Percentiles rank a stretch among this genome's conserved stretches.
Conservation (phyloP, 768 basidiomycete species). For the Tylopilus sp. region DNA sequence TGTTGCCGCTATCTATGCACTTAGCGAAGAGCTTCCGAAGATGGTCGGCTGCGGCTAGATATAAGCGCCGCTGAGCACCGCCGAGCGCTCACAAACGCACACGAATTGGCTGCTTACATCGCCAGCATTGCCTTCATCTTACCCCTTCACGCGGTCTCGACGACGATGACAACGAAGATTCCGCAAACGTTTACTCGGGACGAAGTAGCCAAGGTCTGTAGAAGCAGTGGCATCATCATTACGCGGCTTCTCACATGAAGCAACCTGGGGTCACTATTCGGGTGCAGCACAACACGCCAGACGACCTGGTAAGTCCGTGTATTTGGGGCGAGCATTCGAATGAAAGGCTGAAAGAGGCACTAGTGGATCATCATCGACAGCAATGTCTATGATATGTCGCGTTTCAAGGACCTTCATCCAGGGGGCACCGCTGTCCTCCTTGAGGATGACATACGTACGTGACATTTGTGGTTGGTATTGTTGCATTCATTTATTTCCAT, state of each 20-base stretch:
- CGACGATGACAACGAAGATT: not conserved
- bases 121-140: not conserved
- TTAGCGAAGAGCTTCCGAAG: too few relatives aligned
- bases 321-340: not conserved
- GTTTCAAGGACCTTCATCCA: constrained; percentile 50
- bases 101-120: too few relatives aligned
- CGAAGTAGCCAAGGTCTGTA: constrained; percentile 64
- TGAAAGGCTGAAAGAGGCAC: not conserved
- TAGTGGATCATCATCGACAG: constrained; percentile 41
- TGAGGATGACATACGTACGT: not conserved
- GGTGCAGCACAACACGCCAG: constrained; percentile 69
- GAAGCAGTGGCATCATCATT: not conserved
- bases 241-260: not conserved
- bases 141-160: not conserved
- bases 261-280: not conserved
- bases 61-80: too few relatives aligned
- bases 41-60: too few relatives aligned
- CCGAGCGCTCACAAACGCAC: too few relatives aligned
- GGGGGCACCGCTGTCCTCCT: not conserved
- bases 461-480: not conserved
- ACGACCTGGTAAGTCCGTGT: constrained; percentile 56
- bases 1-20: too few relatives aligned
- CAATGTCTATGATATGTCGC: constrained; percentile 78
- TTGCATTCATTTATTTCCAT: constrained; percentile 40
- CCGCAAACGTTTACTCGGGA: constrained; percentile 51